Evolutionary conservation across 2,329 filamentous ascomycete genomes (phyloP).

Genomic region (Ilyonectria sp.): DNA sequence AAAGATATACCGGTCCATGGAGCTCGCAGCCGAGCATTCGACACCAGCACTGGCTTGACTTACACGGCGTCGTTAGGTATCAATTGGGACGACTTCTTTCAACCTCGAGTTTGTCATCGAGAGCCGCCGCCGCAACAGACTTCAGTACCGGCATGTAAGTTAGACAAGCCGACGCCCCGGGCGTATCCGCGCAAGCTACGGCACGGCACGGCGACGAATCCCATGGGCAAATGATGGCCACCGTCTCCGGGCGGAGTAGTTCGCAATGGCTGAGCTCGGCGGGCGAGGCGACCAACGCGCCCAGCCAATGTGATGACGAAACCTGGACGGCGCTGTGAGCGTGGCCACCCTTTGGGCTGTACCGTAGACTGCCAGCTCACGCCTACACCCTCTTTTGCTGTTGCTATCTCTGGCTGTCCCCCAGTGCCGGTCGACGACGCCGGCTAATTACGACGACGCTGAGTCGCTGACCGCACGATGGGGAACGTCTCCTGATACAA

Average conservation of each 20-base stretch:
- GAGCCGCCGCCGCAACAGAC: not conserved
- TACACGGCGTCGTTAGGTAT: slow-evolving; percentile 22
- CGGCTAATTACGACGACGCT: not conserved
- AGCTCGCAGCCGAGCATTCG: slow-evolving; percentile 6
- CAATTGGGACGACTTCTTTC: slow-evolving; percentile 28
- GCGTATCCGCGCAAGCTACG: not conserved
- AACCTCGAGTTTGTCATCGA: slow-evolving; percentile 8
- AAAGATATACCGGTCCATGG: not conserved
- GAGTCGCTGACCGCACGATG: not conserved
- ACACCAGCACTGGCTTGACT: slow-evolving; percentile 3
- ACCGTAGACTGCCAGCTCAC: slow-evolving; percentile 11
- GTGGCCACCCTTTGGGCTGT: not conserved
- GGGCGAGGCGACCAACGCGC: not conserved
- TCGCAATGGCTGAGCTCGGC: not conserved
- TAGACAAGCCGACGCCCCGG: not conserved
- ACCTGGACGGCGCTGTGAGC: not conserved
- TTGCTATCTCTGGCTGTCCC: not conserved
- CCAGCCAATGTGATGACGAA: not conserved
- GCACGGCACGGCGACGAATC: not conserved
- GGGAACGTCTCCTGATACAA: not conserved
- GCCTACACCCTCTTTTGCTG: not conserved
- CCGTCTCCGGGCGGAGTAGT: slow-evolving; percentile 9
- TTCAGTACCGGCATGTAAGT: not conserved
- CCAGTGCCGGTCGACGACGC: not conserved
- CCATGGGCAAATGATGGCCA: not conserved